Conservation (phyloP, 768 basidiomycete genomes). For the Sarcodon sp. region DNA sequence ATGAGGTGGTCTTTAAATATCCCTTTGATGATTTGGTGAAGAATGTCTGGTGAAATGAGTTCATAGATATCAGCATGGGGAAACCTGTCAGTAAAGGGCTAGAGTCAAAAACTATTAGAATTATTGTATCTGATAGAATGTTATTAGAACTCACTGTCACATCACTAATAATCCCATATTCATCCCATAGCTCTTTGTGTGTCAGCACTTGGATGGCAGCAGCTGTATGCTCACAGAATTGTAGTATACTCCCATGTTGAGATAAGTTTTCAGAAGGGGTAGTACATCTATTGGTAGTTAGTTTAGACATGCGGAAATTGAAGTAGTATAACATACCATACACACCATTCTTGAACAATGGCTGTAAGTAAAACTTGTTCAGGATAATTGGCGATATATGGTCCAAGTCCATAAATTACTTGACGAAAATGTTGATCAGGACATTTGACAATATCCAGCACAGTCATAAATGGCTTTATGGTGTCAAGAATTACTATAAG, state of each 20-base stretch:
- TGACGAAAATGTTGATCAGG: slow-evolving; percentile 7
- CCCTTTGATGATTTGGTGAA: slow-evolving; percentile 27
- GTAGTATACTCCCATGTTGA: no score
- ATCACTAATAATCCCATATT: slow-evolving; percentile 20
- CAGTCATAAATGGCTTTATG: slow-evolving; percentile 4
- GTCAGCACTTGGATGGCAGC: not conserved
- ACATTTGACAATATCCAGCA: slow-evolving; percentile 5
- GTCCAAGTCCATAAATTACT: slow-evolving; percentile 9
- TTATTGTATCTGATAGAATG: no score
- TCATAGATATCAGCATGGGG: slow-evolving; percentile 21
- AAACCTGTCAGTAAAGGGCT: slow-evolving; percentile 19
- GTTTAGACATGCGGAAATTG: no score
- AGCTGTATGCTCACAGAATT: not conserved
- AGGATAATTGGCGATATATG: slow-evolving; percentile 12
- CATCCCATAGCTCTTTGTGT: slow-evolving; percentile 15
- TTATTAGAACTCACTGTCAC: slow-evolving; percentile 14
- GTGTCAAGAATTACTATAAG: slow-evolving; percentile 2
- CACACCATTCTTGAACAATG: slow-evolving; percentile 9
- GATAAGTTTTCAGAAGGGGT: no score
- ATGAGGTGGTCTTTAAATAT: slow-evolving; percentile 27
- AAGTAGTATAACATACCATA: no score
- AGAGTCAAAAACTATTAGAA: not conserved
- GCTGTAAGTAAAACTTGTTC: slow-evolving; percentile 9
- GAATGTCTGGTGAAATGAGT: slow-evolving; percentile 18
- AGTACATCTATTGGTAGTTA: no score